Evolutionary conservation across 805 yeast genomes (phyloP).

Genomic region (Candida glaebosa): DNA sequence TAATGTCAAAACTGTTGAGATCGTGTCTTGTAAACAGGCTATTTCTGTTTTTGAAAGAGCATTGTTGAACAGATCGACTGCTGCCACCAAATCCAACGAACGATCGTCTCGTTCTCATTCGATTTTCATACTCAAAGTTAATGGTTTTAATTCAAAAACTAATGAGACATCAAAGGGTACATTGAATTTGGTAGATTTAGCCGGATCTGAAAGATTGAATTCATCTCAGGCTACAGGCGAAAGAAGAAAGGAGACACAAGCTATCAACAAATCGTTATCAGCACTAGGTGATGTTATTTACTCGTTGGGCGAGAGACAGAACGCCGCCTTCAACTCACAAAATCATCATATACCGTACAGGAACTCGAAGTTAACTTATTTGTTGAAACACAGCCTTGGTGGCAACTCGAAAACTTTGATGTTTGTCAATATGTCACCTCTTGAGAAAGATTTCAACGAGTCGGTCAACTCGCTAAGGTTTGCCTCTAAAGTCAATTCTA

Average conservation of each 20-base stretch:
- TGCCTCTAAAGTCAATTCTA: slow-evolving; percentile 76
- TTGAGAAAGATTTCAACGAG: slow-evolving; percentile 59
- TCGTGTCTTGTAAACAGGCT: slow-evolving; percentile 50
- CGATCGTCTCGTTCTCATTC: slow-evolving; percentile 91
- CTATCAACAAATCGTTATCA: slow-evolving; percentile 84
- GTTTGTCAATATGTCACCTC: slow-evolving; percentile 87
- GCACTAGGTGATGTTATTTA: slow-evolving; percentile 86
- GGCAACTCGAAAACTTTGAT: slow-evolving; percentile 88
- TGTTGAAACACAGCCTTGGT: slow-evolving; percentile 77
- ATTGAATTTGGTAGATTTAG: slow-evolving; percentile 82
- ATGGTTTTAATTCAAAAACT: slow-evolving; percentile 50
- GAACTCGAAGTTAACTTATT: slow-evolving; percentile 73
- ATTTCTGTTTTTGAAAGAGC: slow-evolving; percentile 51
- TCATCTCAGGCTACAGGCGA: slow-evolving; percentile 78
- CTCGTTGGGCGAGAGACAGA: slow-evolving; percentile 47
- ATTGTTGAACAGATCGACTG: slow-evolving; percentile 63
- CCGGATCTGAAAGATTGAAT: slow-evolving; percentile 86
- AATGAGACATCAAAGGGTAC: slow-evolving; percentile 53
- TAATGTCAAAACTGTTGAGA: slow-evolving; percentile 48
- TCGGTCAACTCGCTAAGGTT: slow-evolving; percentile 82
- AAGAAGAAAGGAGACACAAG: slow-evolving; percentile 79
- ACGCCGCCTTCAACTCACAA: slow-evolving; percentile 15
- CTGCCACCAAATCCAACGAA: slow-evolving; percentile 76
- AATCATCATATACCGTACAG: slow-evolving; percentile 62
- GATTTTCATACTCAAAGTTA: slow-evolving; percentile 62